Evolutionary conservation across 805 yeast genomes (phyloP), one percentile per base, ranked within the genome.

Genomic region (Kodamaea neixiangensis): DNA sequence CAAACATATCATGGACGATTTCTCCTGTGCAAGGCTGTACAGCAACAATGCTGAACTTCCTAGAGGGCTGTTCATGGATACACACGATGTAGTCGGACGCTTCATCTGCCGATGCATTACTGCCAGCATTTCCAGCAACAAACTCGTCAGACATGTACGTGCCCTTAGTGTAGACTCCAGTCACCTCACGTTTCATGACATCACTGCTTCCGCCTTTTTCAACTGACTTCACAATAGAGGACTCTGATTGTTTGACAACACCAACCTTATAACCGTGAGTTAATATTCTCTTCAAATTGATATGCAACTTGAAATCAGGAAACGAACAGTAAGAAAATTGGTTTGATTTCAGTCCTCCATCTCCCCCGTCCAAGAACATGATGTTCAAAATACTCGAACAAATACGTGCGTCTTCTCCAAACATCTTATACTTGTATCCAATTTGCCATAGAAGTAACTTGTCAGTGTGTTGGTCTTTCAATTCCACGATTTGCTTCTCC

Each of bases 391-490:
- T 76, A 44, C 76, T 70, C 10, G 96, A 78, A 0, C 86, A 97
- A 3, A 72, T 69, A 11, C 73, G 76, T 0, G 98, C 97, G 68
- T 93, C 97, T 49, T 83, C 78, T 0, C 96, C 97, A 64, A 82
- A 89, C 54, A 92, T 85, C 61, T 88, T 89, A 69, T 83, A 94
- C 66, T 90, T 91, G 70, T 93, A 94, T 0, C 99, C 99, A 2
- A 89, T 96, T 64, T 94, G 94, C 20, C 93, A 77, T 0, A 94
- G 84, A 7, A 94, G 71, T 1, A 94, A 58, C 47, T 88, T 88
- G 57, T 89, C 96, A 47, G 62, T 62, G 62, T 93, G 71, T 1
- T 67, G 59, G 5, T 66, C 57, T 61, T 91, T 91, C 47, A 94
- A 69, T 2, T 83, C 85, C 22, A 83, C 71, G 53, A 84, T 83